Evolutionary conservation across 108 stramenopile species (phyloP), one percentile per base, ranked within the genome.

Genomic region (Pinguiococcus pyrenoidosus): DNA sequence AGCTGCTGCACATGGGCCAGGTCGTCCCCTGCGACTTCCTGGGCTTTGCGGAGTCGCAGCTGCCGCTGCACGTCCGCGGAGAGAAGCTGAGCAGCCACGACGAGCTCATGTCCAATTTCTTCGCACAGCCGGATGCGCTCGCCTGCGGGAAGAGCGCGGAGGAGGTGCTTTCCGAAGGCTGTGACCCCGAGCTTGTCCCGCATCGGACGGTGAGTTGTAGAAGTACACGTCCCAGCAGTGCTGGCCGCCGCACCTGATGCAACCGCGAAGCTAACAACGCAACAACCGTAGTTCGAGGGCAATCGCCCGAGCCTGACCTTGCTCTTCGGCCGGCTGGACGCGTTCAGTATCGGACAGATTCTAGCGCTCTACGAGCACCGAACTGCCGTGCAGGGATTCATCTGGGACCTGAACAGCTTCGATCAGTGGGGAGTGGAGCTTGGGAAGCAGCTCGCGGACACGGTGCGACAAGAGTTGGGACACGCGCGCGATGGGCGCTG

Each of bases 381-480:
- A 44, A 92, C 90, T 1, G 91, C 97, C 1, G 92, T 94, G 26
- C 92, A 99, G 64, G 97, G 97, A 0, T 99, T 99, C 55, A 81
- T 99, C 28, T 99, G 97, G 97, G 86, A 88, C 65, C 73, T 99
- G 38, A 93, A 96, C 56, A 46, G 85, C n/a, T 99, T 96, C 58
- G 96, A 99, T 64, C 97, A 99, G 59, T 99, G 91, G 89, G 97
- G 97, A 12, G 97, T 99, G 9, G 94, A 99, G 75, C 82, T 97
- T 16, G 95, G 95, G 24, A 94, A 97, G 82, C 80, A 76, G 43
- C 75, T 94, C 26, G 95, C 95, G 75, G n/a, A n/a, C n/a, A n/a
- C n/a, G n/a, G n/a, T n/a, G n/a, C n/a, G n/a, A n/a, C n/a, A n/a
- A n/a, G n/a, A n/a, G n/a, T n/a, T n/a, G n/a, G n/a, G n/a, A n/a